Base-by-base conservation (phyloP, 164 flowering plant species). In the Berberis thunbergii region DNA sequence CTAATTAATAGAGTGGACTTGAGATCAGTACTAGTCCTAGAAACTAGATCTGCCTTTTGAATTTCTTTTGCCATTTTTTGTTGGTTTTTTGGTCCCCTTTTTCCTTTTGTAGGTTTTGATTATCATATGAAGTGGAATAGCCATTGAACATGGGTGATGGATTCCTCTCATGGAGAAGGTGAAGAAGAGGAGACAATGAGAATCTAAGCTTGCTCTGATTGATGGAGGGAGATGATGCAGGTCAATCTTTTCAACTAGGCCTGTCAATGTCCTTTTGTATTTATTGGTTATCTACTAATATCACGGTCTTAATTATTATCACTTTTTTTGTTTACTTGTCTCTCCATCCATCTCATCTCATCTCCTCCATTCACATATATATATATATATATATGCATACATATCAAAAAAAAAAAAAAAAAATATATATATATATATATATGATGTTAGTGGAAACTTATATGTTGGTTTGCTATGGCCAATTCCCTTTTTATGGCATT, bases 211-310 rank as follows among this genome's bases (percentile, higher is more conserved):
- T 62, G 60, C 64, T 72, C 69, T 70, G 58, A 68, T 67, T 49
- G 56, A 63, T 52, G 69, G 73, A 73, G 63, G 72, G 69, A 26
- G 26, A 26, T 26, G 60, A 57, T 57, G 67, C 76, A 70, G 79
- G 72, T 73, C 79, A 72, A 75, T 71, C 73, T 76, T 76, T 76
- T 76, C 76, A 71, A 64, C 65, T 63, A 49, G 76, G 70, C 72
- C 76, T 67, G 69, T 67, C 38, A 64, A 49, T 46, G 61, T 61
- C 67, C 64, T 67, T 70, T 69, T 70, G 67, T 66, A 52, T 68
- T 68, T 71, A 67, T 55, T 65, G 43, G 41, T 48, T 60, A 11
- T 40, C 67, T 61, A 52, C 60, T 60, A 69, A 49, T 64, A 53
- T 65, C 44, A 54, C 41, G 72, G 61, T 12, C 59, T 26, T 74